These are phyloP conservation scores for Didymella glomerata DNA, from an alignment of 2,329 filamentous ascomycete species.

Conservation along the genomic window DNA sequence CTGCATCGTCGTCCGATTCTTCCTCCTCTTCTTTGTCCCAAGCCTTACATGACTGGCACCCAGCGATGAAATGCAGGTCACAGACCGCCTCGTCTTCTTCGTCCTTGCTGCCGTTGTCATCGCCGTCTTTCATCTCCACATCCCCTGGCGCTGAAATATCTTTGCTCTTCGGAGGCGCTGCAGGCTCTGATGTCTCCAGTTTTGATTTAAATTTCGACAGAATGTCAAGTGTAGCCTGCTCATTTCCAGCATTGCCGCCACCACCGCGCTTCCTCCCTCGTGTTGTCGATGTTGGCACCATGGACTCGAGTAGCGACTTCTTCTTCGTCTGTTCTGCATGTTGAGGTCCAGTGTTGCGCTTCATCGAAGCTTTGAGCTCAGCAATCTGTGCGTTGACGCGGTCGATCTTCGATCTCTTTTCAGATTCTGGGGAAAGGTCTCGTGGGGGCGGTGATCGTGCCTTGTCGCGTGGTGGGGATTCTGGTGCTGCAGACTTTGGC, in stretches of 20 bases:
- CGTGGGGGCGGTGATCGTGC: conserved; percentile 39
- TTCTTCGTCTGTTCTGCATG: conserved; percentile 54
- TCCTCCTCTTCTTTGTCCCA: conserved; percentile 78
- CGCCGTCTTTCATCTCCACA: conserved; percentile 24
- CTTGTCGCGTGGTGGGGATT: conserved; percentile 29
- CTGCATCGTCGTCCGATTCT: conserved; percentile 65
- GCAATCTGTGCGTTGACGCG: conserved; percentile 82
- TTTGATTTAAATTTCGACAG: conserved; percentile 83
- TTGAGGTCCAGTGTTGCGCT: conserved; percentile 61
- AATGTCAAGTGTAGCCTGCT: conserved; percentile 67
- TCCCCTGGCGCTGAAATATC: conserved; percentile 29
- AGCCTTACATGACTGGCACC: conserved; percentile 88
- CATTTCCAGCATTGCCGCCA: conserved; percentile 62
- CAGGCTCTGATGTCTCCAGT: conserved; percentile 60
- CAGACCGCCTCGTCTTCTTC: conserved; percentile 67
- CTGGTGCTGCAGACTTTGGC: conserved; percentile 22
- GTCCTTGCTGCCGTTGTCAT: conserved; percentile 14
- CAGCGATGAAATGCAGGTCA: conserved; percentile 93
- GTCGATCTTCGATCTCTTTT: conserved; percentile 62
- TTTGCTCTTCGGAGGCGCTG: conserved; percentile 51
- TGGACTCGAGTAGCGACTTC: conserved; percentile 72
- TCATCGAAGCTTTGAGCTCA: conserved; percentile 82
- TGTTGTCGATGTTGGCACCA: conserved; percentile 77
- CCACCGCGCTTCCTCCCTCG: conserved; percentile 74
- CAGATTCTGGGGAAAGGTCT: conserved; percentile 53